Evolutionary conservation across 2,329 filamentous ascomycete genomes (phyloP), one percentile per base, ranked within the genome.

Genomic region (Microcyclospora tardicrescens): DNA sequence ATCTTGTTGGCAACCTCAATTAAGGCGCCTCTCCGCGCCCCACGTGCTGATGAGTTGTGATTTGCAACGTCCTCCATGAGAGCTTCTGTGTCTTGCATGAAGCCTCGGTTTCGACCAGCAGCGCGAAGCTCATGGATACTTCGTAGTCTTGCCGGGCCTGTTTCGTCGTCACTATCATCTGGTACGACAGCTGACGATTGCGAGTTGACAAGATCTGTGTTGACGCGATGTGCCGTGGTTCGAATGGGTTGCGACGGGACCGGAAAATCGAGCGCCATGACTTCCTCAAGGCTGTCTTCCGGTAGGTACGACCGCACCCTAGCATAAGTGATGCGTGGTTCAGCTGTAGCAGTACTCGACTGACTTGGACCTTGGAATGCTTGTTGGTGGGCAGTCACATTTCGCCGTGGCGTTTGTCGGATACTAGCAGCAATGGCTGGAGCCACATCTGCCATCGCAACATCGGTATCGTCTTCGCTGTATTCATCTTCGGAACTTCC

Each of bases 71-170:
- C 76, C 41, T 76, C 73, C 27, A 79, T 63, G 10, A 77, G 61
- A 15, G 64, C 64, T 41, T 75, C 67, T 15, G 74, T 61, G 14
- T 74, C 70, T 41, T 68, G 64, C 35, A 69, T 61, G 44, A 78
- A 75, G 34, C 72, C 66, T 33, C 65, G 65, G 44, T 74, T 75
- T 27, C 68, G 65, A 2, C 75, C 76, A 37, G 71, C 66, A 31
- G 71, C 71, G 39, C 74, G 66, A 28, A 80, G 62, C 52, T 79
- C 76, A 45, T 79, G 74, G 16, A 78, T 73, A 39, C 70, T 75
- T 41, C 72, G 67, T 34, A 76, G 64, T 16, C 60, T 53, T 14
- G 60, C 59, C 50, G 61, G 50, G 40, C 59, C 49, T 34, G 55
- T 59, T 29, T 66, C 61, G 24, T 62, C 62, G 11, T 68, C 66